A percentile compares a stretch with the other conserved stretches of the same genome.
phyloP scores from a whole-genome alignment of 2,329 filamentous ascomycete genomes.

The Microcera coccophila region DNA sequence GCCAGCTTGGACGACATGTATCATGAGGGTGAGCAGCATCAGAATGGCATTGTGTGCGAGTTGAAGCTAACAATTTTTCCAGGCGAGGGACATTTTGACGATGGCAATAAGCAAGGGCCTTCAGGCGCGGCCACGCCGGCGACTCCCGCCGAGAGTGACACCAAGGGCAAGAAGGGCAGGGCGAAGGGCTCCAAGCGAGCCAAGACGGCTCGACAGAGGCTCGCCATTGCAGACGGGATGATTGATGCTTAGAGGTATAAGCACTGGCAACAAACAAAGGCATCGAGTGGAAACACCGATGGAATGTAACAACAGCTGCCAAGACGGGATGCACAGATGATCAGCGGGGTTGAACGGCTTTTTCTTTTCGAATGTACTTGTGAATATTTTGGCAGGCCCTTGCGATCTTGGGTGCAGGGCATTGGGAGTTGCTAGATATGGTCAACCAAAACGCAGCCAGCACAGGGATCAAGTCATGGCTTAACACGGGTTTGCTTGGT shows the following conservation, averaged over 20 bases:
- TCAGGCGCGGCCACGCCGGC: constrained; percentile 67
- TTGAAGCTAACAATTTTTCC: no score
- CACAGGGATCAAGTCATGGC: constrained; percentile 9
- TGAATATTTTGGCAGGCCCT: not conserved
- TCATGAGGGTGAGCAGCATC: constrained; percentile 76
- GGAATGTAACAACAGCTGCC: constrained; percentile 22
- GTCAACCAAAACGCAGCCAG: constrained; percentile 19
- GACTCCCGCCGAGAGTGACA: constrained; percentile 65
- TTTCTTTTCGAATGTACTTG: not conserved
- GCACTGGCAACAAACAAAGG: not conserved
- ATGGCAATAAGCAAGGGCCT: constrained; percentile 61
- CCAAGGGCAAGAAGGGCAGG: constrained; percentile 53
- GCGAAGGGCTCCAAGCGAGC: constrained; percentile 54
- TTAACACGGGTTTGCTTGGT: constrained; percentile 2
- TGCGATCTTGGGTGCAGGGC: not conserved
- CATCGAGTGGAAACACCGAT: constrained; percentile 8
- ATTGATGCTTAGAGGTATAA: constrained; percentile 26
- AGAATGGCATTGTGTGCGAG: not conserved
- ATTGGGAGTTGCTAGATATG: constrained; percentile 22
- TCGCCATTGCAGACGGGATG: constrained; percentile 63
- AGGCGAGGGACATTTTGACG: constrained; percentile 97
- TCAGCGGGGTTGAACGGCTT: constrained; percentile 7
- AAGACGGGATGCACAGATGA: constrained; percentile 11
- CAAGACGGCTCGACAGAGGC: constrained; percentile 65
- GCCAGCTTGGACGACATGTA: constrained; percentile 94